These are phyloP conservation scores for Cichorium intybus DNA, from an alignment of 140 eudicot genomes.

Conservation along the genomic window DNA sequence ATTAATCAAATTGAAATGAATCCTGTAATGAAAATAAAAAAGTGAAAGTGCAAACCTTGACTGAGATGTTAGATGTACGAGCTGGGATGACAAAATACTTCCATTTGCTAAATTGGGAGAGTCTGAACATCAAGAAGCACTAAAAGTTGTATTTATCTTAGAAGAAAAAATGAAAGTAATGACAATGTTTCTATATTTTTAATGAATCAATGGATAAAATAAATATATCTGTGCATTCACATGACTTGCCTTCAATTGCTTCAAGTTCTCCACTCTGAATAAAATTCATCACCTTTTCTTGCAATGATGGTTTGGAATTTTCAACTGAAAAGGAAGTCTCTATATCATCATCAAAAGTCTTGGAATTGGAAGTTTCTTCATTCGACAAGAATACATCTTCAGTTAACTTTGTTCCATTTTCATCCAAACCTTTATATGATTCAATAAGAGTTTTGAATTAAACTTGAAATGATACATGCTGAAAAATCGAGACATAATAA, in stretches of 20 bases:
- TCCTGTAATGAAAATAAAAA: background rate
- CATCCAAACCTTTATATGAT: conserved; percentile 48
- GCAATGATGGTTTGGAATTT: conserved; percentile 37
- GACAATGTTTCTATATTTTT: background rate
- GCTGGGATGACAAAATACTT: conserved; percentile 31
- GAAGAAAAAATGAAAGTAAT: conserved; percentile 8
- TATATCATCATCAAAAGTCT: conserved; percentile 10
- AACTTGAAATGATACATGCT: background rate
- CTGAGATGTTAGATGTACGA: conserved; percentile 35
- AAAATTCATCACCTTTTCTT: conserved; percentile 74
- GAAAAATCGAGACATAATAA: background rate
- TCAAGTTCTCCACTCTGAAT: conserved; percentile 71
- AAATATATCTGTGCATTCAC: background rate
- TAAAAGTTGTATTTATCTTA: conserved; percentile 16
- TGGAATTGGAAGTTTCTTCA: conserved; percentile 18
- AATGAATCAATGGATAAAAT: conserved; percentile 2
- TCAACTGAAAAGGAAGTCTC: conserved; percentile 23
- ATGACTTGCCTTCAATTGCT: conserved; percentile 53
- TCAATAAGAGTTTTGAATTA: background rate
- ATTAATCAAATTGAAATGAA: background rate
- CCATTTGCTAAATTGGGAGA: conserved; percentile 31
- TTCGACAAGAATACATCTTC: conserved; percentile 31
- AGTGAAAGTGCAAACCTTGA: conserved; percentile 38
- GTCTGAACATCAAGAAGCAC: conserved; percentile 42
- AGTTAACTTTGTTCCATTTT: conserved; percentile 36